phyloP scores from a whole-genome alignment of 2,329 filamentous ascomycete genomes.

The Penicillium sp. region DNA sequence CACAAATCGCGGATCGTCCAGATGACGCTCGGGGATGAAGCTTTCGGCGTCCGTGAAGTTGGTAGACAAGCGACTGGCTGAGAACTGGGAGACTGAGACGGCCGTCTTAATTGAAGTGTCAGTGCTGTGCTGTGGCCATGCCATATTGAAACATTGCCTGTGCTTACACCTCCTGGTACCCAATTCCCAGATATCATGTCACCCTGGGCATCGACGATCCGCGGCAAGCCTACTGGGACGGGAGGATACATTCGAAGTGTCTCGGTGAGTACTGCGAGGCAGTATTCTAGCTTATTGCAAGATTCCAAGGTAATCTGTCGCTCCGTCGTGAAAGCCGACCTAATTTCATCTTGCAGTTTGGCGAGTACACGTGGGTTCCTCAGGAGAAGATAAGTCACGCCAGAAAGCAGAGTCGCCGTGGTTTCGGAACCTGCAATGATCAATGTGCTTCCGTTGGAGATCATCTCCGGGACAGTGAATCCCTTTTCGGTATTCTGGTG shows the following conservation, averaged over 20 bases:
- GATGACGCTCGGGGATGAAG: slow-evolving; percentile 23
- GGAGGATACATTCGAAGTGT: slow-evolving; percentile 44
- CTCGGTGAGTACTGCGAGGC: slow-evolving; percentile 45
- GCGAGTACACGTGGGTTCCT: slow-evolving; percentile 32
- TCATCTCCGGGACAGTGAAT: slow-evolving; percentile 24
- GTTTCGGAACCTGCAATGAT: slow-evolving; percentile 46
- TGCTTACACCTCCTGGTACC: slow-evolving; percentile 23
- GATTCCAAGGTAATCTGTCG: slow-evolving; percentile 41
- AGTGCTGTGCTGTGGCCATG: neutral
- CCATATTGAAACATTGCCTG: neutral
- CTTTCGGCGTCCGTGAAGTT: slow-evolving; percentile 15
- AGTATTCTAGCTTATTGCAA: slow-evolving; percentile 37
- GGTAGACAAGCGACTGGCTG: slow-evolving; percentile 38
- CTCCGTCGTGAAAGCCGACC: slow-evolving; percentile 34
- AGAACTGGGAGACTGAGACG: slow-evolving; percentile 47
- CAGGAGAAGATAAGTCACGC: slow-evolving; percentile 45
- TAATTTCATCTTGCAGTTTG: slow-evolving; percentile 43
- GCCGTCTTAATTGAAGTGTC: slow-evolving; percentile 33
- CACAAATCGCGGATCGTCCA: slow-evolving; percentile 31
- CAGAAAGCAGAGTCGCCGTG: slow-evolving; percentile 48
- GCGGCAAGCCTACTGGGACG: slow-evolving; percentile 23
- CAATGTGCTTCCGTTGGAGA: slow-evolving; percentile 26
- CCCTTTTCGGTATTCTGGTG: slow-evolving; percentile 15
- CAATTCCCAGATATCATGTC: slow-evolving; percentile 19
- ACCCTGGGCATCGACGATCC: slow-evolving; percentile 20